phyloP scores from a whole-genome alignment of 345 rosid species.

The Linum usitatissimum region DNA sequence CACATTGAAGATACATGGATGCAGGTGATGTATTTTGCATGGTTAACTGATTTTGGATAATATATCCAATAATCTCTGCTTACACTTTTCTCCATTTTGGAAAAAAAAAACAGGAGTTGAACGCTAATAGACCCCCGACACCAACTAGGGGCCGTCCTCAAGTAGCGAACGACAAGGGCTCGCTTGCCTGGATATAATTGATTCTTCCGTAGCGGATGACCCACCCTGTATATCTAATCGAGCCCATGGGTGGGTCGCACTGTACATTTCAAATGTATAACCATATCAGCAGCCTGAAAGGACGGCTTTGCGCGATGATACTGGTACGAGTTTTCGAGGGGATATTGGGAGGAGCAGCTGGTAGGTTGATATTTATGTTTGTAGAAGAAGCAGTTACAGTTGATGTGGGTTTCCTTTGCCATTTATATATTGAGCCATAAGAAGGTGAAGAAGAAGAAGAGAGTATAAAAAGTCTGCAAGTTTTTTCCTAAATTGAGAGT shows the following conservation, averaged over 20 bases:
- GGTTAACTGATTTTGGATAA: background rate
- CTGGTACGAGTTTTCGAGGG: too few relatives aligned
- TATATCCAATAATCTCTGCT: background rate
- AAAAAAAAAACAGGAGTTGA: constrained; percentile 53
- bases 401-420: constrained; percentile 18
- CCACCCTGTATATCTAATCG: constrained; percentile 11
- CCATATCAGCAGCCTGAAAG: background rate
- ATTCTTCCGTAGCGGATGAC: background rate
- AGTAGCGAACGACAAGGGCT: constrained; percentile 66
- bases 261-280: constrained; percentile 26
- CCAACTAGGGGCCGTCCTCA: constrained; percentile 96
- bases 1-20: constrained; percentile 96
- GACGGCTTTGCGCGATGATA: too few relatives aligned
- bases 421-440: constrained; percentile 42
- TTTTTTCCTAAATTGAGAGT: constrained; percentile 13
- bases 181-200: constrained; percentile 80
- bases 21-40: constrained; percentile 49
- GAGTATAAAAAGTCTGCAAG: constrained; percentile 16
- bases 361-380: background rate
- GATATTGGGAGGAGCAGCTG: background rate
- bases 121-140: constrained; percentile 90
- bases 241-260: constrained; percentile 30
- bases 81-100: constrained; percentile 9
- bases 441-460: constrained; percentile 14
- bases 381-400: constrained; percentile 10